Evolutionary conservation across 1,284 basidiomycete species (phyloP), one percentile per base, ranked within the genome.

Genomic region (Amylostereum chailletii): DNA sequence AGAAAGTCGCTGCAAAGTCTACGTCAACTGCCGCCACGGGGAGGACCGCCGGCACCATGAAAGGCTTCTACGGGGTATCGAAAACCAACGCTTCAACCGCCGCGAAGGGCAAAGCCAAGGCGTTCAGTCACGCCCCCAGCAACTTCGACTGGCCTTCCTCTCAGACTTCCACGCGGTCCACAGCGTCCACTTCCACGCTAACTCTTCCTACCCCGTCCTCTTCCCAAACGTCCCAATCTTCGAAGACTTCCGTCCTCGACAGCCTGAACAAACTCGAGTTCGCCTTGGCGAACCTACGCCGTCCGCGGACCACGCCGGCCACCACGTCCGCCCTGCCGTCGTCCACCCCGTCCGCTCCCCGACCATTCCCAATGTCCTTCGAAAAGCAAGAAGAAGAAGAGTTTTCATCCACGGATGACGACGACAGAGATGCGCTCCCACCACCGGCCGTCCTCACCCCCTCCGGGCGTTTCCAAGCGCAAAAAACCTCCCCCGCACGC

Each of bases 281-380:
- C 7, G 27, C 42, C 42, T 6, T 31, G 4, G 42, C 42, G 6
- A 30, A 6, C 10, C 32, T 10, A 2, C 19, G 42, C 6, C 29
- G 29, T 6, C 27, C 32, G 34, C 31, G 5, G 10, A 38, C 37
- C 26, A 40, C 31, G 33, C 9, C 3, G 11, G 34, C 33, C 3
- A 19, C 11, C 34, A 34, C 37, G 5, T 45, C 51, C 26, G 33
- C 42, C 5, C 29, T 27, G 4, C 32, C 30, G 37, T 8, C 39
- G 5, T 11, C 43, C 5, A n/a, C 11, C 4, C 36, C 49, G 4
- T 39, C 43, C 19, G n/a, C 32, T 26, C 46, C 54, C 0, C 53
- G 53, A 8, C 59, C 61, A 0, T 62, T 62, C 49, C 61, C 61
- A 1, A 54, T 62, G 54, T 53, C 53, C 6, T 50, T 58, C 27